These are phyloP conservation scores for Diutina mesorugosa DNA, from an alignment of 1,139 yeast species.

Conservation along the genomic window DNA sequence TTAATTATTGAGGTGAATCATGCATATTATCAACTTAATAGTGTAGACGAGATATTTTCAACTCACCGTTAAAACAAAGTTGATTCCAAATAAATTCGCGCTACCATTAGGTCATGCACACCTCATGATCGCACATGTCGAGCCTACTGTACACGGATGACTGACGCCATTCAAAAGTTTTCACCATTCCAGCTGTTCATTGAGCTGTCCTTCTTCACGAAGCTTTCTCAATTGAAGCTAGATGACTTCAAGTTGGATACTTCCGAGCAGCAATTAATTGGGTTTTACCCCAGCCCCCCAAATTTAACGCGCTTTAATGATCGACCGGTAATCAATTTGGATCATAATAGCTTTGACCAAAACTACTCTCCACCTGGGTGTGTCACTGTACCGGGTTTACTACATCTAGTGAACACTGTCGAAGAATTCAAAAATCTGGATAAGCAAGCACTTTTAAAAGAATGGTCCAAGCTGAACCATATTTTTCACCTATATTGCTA, in stretches of 20 bases:
- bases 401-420: constrained; percentile 65
- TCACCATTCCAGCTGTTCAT: constrained; percentile 36
- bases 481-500: constrained; percentile 54
- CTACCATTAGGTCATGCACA: neutral
- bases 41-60: neutral
- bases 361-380: constrained; percentile 2
- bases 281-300: constrained; percentile 18
- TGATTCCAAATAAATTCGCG: neutral
- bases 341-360: constrained; percentile 29
- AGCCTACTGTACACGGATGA: neutral
- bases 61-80: neutral
- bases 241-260: constrained; percentile 53
- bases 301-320: constrained; percentile 28
- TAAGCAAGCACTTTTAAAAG: constrained; percentile 41
- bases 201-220: constrained; percentile 78
- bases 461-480: constrained; percentile 12
- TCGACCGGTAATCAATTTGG: constrained; percentile 25
- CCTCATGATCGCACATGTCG: neutral
- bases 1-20: neutral
- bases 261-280: constrained; percentile 25
- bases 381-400: constrained; percentile 11
- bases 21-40: neutral
- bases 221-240: constrained; percentile 53
- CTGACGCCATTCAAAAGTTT: neutral
- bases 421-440: constrained; percentile 68